These are phyloP conservation scores for Pseudonitzschia pungens DNA, from an alignment of 108 stramenopile species.

Conservation along the genomic window DNA sequence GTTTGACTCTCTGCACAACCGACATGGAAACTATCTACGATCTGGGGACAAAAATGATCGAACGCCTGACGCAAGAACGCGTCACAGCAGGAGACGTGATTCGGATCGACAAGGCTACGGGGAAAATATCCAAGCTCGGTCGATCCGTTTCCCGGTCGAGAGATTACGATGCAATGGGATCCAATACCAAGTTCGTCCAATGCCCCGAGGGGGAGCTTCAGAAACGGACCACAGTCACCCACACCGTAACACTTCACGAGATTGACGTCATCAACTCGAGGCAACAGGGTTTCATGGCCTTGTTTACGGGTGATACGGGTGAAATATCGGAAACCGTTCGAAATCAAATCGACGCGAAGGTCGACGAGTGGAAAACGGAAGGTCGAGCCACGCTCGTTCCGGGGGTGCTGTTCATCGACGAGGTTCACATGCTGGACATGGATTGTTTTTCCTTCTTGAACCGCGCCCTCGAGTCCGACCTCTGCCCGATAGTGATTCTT, in stretches of 20 bases:
- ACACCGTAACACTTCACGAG: slow-evolving; percentile 96
- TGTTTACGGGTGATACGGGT: slow-evolving; percentile 99
- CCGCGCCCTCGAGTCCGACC: slow-evolving; percentile 89
- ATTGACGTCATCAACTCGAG: slow-evolving; percentile 99
- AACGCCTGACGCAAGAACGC: slow-evolving; percentile 94
- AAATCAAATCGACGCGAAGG: slow-evolving; percentile 97
- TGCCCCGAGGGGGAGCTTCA: slow-evolving; percentile 99
- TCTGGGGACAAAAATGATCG: slow-evolving; percentile 99
- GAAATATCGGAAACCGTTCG: slow-evolving; percentile 97
- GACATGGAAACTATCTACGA: slow-evolving; percentile 99
- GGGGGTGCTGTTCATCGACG: slow-evolving; percentile 99
- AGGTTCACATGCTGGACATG: slow-evolving; percentile 99
- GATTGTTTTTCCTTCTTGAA: slow-evolving; percentile 99
- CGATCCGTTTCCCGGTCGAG: slow-evolving; percentile 89
- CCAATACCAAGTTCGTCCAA: slow-evolving; percentile 96
- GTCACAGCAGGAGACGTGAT: slow-evolving; percentile 98
- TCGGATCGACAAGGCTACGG: slow-evolving; percentile 98
- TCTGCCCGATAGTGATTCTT: slow-evolving; percentile 96
- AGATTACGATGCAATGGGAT: slow-evolving; percentile 99
- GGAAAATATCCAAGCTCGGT: slow-evolving; percentile 96
- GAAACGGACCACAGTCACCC: slow-evolving; percentile 96
- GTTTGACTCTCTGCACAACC: slow-evolving; percentile 96
- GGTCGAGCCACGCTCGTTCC: slow-evolving; percentile 97
- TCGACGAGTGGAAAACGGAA: slow-evolving; percentile 97
- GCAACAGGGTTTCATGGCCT: slow-evolving; percentile 97